phyloP scores from a whole-genome alignment of 108 stramenopile species.

The Discostella stelligeroides region DNA sequence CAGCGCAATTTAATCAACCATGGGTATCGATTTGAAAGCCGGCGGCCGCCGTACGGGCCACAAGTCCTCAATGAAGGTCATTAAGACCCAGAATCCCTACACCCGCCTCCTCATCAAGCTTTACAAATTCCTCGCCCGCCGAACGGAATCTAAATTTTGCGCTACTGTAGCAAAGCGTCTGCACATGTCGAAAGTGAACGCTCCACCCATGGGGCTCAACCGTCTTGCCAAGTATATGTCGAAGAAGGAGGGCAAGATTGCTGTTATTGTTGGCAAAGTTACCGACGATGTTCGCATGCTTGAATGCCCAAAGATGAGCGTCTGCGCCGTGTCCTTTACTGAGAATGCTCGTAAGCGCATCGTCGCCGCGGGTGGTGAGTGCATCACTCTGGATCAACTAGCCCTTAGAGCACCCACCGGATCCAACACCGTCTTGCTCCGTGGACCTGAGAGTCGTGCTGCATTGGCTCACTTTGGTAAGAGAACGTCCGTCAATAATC shows the following conservation, averaged over 20 bases:
- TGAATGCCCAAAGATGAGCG: conserved; percentile 91
- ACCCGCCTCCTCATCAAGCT: conserved; percentile 98
- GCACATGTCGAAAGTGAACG: conserved; percentile 98
- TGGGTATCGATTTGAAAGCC: conserved; percentile 99
- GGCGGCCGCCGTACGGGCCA: conserved; percentile 99
- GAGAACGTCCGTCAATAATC: conserved; percentile 85
- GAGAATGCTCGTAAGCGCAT: conserved; percentile 98
- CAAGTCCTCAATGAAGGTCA: conserved; percentile 94
- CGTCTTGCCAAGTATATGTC: conserved; percentile 96
- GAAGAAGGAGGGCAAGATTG: conserved; percentile 96
- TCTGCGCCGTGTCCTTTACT: conserved; percentile 98
- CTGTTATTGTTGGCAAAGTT: conserved; percentile 98
- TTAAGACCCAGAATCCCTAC: conserved; percentile 98
- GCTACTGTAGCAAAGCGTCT: conserved; percentile 96
- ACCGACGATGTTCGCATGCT: conserved; percentile 99
- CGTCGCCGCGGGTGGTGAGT: conserved; percentile 97
- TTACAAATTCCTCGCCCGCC: conserved; percentile 97
- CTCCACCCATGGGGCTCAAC: conserved; percentile 94
- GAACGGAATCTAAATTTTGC: conserved; percentile 97
- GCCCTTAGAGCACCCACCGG: conserved; percentile 97
- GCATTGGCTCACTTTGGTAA: conserved; percentile 98
- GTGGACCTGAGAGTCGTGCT: conserved; percentile 97
- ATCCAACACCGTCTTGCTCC: conserved; percentile 96
- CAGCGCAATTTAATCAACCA: conserved; percentile 52
- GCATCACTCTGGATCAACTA: conserved; percentile 99